phyloP scores from a whole-genome alignment of 148 eudicot genomes.

The Camellia lanceoleosa region DNA sequence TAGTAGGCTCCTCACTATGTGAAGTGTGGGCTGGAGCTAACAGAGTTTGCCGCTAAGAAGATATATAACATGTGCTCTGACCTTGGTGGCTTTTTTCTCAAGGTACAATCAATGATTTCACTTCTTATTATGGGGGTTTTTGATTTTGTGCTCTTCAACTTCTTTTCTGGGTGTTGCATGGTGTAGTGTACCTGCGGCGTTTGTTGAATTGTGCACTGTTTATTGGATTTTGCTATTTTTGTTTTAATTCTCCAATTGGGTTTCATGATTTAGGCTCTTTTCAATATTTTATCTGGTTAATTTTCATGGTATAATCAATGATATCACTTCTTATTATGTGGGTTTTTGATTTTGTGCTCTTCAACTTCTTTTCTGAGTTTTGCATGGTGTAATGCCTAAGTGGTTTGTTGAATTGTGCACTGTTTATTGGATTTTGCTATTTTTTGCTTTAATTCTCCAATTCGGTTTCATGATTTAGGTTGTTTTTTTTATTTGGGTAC shows the following conservation, averaged over 20 bases:
- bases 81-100: conserved; percentile 95
- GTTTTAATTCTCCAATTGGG: no score
- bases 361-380: not conserved
- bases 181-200: not conserved
- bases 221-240: no score
- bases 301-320: conserved; percentile 66
- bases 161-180: conserved; percentile 1
- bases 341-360: not conserved
- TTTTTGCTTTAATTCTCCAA: no score
- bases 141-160: not conserved
- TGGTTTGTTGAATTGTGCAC: not conserved
- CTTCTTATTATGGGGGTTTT: not conserved
- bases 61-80: conserved; percentile 88
- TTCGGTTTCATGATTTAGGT: no score
- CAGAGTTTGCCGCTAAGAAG: conserved; percentile 76
- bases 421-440: no score
- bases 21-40: no score
- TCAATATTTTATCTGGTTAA: no score
- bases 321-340: not conserved
- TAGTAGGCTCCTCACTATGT: no score
- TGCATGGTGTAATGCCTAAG: not conserved
- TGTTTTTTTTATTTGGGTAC: no score
- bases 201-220: not conserved
- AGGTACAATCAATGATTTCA: conserved; percentile 40
- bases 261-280: no score